phyloP scores from a whole-genome alignment of 495 filamentous ascomycete genomes.

The Penicillium pulvis region DNA sequence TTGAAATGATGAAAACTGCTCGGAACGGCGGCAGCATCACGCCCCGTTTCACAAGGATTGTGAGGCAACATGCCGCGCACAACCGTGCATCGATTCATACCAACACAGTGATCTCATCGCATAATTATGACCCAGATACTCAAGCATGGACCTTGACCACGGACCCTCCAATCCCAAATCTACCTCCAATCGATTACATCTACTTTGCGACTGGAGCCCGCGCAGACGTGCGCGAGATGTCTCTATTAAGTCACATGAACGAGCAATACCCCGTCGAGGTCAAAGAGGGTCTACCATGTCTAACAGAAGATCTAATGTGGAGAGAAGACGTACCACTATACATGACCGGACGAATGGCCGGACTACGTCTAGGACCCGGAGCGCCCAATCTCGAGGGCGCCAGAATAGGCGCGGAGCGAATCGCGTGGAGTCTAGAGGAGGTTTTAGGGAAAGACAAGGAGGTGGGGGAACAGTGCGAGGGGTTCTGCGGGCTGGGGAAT shows the following conservation, averaged over 20 bases:
- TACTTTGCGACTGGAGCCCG: conserved; percentile 63
- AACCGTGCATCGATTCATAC: conserved; percentile 50
- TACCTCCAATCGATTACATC: conserved; percentile 62
- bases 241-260: conserved; percentile 52
- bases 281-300: conserved; percentile 57
- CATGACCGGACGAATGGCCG: conserved; percentile 59
- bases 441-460: conserved; percentile 34
- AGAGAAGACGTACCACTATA: conserved; percentile 60
- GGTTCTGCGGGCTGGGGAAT: conserved; percentile 38
- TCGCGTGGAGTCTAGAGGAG: conserved; percentile 61
- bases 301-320: conserved; percentile 67
- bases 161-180: conserved; percentile 47
- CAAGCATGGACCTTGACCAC: conserved; percentile 54
- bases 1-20: conserved; percentile 56
- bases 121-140: conserved; percentile 35
- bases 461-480: conserved; percentile 29
- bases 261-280: conserved; percentile 54
- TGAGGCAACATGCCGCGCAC: conserved; percentile 49
- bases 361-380: conserved; percentile 59
- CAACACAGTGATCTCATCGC: conserved; percentile 45
- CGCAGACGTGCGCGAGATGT: conserved; percentile 51
- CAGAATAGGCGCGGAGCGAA: conserved; percentile 62
- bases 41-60: conserved; percentile 55
- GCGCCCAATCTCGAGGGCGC: conserved; percentile 65
- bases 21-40: conserved; percentile 65